Conservation (phyloP, 495 filamentous ascomycete genomes). For the Hypoxylon perforatum region DNA sequence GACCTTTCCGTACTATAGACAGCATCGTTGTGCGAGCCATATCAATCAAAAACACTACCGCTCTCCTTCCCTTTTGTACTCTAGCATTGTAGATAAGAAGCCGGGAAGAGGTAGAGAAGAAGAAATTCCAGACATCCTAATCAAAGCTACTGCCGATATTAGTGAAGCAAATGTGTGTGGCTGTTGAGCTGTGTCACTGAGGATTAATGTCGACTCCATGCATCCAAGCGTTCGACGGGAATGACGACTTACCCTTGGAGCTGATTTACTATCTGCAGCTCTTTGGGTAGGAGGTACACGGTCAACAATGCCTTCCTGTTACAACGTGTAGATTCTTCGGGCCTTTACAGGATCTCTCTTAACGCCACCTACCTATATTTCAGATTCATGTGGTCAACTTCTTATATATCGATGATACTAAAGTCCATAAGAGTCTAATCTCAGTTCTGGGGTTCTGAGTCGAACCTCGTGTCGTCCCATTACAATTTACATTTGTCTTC, state of each 20-base stretch:
- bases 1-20: conserved; percentile 90
- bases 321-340: too few species aligned
- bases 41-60: conserved; percentile 19
- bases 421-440: too few species aligned
- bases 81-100: conserved; percentile 68
- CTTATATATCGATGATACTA: too few species aligned
- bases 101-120: conserved; percentile 38
- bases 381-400: too few species aligned
- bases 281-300: too few species aligned
- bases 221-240: not conserved
- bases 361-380: too few species aligned
- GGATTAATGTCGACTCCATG: not conserved
- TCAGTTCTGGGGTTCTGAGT: too few species aligned
- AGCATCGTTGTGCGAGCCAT: conserved; percentile 18
- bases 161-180: conserved; percentile 2
- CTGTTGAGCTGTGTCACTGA: not conserved
- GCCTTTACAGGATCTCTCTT: too few species aligned
- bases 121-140: conserved; percentile 46
- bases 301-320: too few species aligned
- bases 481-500: too few species aligned
- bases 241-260: not conserved
- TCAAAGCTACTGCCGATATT: not conserved
- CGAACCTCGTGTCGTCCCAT: too few species aligned
- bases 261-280: not conserved
- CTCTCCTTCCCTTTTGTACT: conserved; percentile 64